Evolutionary conservation across 2,329 filamentous ascomycete species (phyloP), one percentile per base, ranked within the genome.

Genomic region (Beauveria sp.): DNA sequence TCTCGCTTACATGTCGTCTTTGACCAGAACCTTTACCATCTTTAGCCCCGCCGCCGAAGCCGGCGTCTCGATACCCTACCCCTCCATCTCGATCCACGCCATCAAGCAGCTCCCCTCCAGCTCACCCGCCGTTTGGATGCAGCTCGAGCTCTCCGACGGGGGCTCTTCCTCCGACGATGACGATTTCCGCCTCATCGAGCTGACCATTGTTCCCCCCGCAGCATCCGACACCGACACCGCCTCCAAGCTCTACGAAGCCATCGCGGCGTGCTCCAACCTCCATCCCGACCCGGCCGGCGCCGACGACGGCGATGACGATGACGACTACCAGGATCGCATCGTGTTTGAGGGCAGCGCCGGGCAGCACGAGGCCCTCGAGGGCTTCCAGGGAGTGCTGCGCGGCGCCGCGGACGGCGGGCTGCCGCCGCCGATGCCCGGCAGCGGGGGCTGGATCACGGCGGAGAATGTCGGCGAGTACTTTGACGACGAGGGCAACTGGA

Each of bases 391-490:
- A 0, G 84, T 86, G 6, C 73, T 83, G 57, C 75, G 73, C 45
- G 82, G 81, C 18, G 73, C 74, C 14, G 67, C 67, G 6, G 74
- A 77, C 61, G 82, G 82, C 0, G 81, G 79, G 2, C 69, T 88
- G 26, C 86, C 86, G n/a, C 85, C 85, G 1, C 83, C 86, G 0
- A 83, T 89, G 73, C 88, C 89, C 0, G 89, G 89, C 1, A 90
- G 88, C 55, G 84, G 84, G 0, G 89, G 89, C 0, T 93, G 90
- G 90, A 92, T 98, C 70, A 98, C 93, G 18, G 89, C 90, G 9
- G 93, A 96, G 62, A 98, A 97, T 69, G 87, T 96, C 72, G 80
- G 88, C 65, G 84, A 96, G 67, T 96, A 86, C 70, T 90, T 95
- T 73, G 90, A 95, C 68, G 86, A 83, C 64, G 83, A 92, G 9